Evolutionary conservation across 2,329 filamentous ascomycete species (phyloP), one percentile per base, ranked within the genome.

Genomic region (Metarhizium robertsii): DNA sequence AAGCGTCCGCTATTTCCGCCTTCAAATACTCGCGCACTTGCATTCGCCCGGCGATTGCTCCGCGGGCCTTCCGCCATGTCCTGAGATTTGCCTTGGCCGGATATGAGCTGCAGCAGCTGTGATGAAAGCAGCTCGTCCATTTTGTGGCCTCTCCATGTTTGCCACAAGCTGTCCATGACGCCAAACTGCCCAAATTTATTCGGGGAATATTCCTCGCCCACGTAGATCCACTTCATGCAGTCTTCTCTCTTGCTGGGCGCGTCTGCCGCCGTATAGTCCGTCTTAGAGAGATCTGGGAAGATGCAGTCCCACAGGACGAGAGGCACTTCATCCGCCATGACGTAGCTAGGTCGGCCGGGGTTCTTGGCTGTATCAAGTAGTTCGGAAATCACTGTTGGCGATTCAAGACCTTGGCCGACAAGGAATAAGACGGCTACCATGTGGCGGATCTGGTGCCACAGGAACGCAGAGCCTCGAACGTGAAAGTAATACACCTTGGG

Each of bases 401-500:
- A 68, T 69, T 99, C 94, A 16, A 95, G 80, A 0, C 90, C 85
- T 72, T 99, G 94, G 32, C 90, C 94, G 8, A 97, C 85, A 11
- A 94, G 77, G 75, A 99, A 97, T n/a, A 99, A 76, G 6, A 97
- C 77, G 16, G 86, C 83, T n/a, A 95, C 85, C 83, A 99, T 92
- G 74, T 92, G 90, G 29, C 94, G 85, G 62, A 99, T 95, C 73
- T 99, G 94, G 73, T 99, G 94, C 94, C 94, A 99, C 50, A 99
- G 74, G 71, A 99, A 99, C 2, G 92, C 94, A 7, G 88, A 91
- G 20, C 94, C 94, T 62, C 92, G 84, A 45, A 99, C 84, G 56
- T 87, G 86, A 71, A 99, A 95, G 59, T 87, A 86, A 73, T 95
- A 97, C 14, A 96, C 80, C 65, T 90, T 88, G 6, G 84, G 79